Evolutionary conservation across 2,329 filamentous ascomycete species (phyloP).

Genomic region (Verticillium nonalfalfae): DNA sequence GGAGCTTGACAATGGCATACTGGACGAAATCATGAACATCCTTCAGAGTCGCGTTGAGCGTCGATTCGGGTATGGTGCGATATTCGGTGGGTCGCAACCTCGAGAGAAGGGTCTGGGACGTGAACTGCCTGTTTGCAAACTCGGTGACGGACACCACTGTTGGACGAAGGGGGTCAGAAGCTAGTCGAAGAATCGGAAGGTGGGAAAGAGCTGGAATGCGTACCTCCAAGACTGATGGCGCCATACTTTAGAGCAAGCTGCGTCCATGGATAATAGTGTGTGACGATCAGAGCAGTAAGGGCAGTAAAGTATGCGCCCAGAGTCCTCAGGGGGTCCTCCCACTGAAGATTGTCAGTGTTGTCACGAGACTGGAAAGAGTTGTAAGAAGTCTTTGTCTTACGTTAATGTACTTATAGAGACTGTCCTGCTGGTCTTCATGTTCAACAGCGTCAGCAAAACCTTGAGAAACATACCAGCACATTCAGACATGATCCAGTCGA

Average conservation of each 20-base stretch:
- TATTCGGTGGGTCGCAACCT: conserved; percentile 2
- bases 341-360: not conserved
- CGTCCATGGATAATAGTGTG: conserved; percentile 4
- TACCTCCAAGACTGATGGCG: conserved; percentile 4
- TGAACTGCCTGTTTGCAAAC: conserved; percentile 3
- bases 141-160: conserved; percentile 3
- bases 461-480: no score
- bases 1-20: not conserved
- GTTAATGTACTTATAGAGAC: conserved; percentile 7
- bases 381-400: not conserved
- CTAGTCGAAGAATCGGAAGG: not conserved
- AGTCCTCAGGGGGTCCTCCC: conserved; percentile 6
- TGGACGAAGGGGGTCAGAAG: not conserved
- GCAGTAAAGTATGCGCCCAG: conserved; percentile 2
- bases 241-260: conserved; percentile 2
- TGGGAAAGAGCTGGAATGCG: no score
- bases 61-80: not conserved
- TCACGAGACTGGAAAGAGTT: not conserved
- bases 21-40: conserved; percentile 7
- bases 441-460: not conserved
- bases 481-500: not conserved
- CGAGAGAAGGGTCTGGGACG: not conserved
- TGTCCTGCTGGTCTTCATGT: conserved; percentile 4
- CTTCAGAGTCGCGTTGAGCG: conserved; percentile 3
- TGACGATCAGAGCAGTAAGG: conserved; percentile 1